phyloP scores from a whole-genome alignment of 2,329 filamentous ascomycete species.

The Aspergillus aculeatus region DNA sequence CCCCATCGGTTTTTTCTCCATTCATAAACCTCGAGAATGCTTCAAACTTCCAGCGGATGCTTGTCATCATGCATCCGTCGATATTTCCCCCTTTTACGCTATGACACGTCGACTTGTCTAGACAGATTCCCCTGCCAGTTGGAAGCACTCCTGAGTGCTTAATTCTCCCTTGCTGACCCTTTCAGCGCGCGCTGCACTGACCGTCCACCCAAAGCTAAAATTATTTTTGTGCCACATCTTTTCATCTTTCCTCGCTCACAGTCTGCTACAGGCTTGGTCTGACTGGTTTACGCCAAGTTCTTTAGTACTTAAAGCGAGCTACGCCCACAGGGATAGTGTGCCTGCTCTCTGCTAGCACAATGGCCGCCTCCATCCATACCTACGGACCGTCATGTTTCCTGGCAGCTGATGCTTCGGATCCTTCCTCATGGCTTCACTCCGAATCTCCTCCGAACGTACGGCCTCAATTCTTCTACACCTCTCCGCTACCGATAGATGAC shows the following conservation, averaged over 20 bases:
- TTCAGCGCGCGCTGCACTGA: conserved; percentile 5
- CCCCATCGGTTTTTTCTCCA: neutral
- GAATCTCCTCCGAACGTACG: conserved; percentile 58
- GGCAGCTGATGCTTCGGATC: conserved; percentile 37
- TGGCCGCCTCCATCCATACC: conserved; percentile 54
- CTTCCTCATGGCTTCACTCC: conserved; percentile 31
- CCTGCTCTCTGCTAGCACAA: conserved; percentile 19
- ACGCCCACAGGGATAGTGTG: neutral
- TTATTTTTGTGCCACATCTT: neutral
- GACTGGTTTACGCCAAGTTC: conserved; percentile 2
- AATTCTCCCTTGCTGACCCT: conserved; percentile 17
- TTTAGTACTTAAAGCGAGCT: neutral
- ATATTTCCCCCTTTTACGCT: neutral
- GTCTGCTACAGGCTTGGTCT: conserved; percentile 7
- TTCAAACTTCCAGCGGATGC: neutral
- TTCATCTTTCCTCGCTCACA: neutral
- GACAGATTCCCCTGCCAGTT: neutral
- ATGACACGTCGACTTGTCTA: neutral
- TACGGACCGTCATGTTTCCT: conserved; percentile 59
- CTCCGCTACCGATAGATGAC: conserved; percentile 80
- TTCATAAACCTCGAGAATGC: neutral
- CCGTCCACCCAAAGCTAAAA: neutral
- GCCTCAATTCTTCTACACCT: conserved; percentile 83
- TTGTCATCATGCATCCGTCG: neutral
- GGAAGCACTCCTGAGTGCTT: conserved; percentile 6